phyloP scores from a whole-genome alignment of 1,284 basidiomycete genomes.

The Trichosporon asahii region DNA sequence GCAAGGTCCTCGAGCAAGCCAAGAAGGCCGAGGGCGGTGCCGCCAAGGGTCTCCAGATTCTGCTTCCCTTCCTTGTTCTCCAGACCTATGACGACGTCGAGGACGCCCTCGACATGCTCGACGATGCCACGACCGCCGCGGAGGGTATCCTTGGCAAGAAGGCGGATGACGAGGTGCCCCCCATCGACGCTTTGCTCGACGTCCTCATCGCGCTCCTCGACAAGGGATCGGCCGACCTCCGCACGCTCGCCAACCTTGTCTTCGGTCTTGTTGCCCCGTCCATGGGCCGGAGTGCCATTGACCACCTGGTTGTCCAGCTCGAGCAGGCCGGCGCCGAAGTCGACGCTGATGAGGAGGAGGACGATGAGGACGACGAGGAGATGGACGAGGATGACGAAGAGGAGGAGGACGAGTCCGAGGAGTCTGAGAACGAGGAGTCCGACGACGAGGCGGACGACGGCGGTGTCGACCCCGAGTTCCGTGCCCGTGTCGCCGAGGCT shows the following conservation, averaged over 20 bases:
- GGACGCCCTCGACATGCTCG: slow-evolving; percentile 60
- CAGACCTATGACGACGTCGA: slow-evolving; percentile 66
- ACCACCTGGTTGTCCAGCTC: slow-evolving; percentile 84
- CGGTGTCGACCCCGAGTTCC: slow-evolving; percentile 64
- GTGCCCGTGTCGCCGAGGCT: slow-evolving; percentile 72
- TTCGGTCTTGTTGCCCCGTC: slow-evolving; percentile 71
- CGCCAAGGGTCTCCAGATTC: slow-evolving; percentile 62
- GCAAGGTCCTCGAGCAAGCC: slow-evolving; percentile 46
- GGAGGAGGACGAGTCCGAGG: slow-evolving; percentile 43
- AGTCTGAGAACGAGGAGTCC: slow-evolving; percentile 43
- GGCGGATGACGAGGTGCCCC: slow-evolving; percentile 44
- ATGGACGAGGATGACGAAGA: slow-evolving; percentile 42
- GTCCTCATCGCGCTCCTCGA: slow-evolving; percentile 84
- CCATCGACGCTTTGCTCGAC: slow-evolving; percentile 83
- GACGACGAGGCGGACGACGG: slow-evolving; percentile 46
- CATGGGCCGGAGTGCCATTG: slow-evolving; percentile 70
- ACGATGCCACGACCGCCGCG: slow-evolving; percentile 42
- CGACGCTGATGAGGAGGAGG: slow-evolving; percentile 54
- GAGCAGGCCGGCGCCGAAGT: slow-evolving; percentile 57
- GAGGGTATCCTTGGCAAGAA: slow-evolving; percentile 17
- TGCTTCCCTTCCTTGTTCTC: slow-evolving; percentile 66
- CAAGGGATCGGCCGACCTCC: slow-evolving; percentile 75
- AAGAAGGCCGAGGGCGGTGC: slow-evolving; percentile 56
- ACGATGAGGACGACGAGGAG: slow-evolving; percentile 14
- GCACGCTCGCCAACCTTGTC: slow-evolving; percentile 73